Evolutionary conservation across 768 basidiomycete species (phyloP), one percentile per base, ranked within the genome.

Genomic region (Amanita exitialis): DNA sequence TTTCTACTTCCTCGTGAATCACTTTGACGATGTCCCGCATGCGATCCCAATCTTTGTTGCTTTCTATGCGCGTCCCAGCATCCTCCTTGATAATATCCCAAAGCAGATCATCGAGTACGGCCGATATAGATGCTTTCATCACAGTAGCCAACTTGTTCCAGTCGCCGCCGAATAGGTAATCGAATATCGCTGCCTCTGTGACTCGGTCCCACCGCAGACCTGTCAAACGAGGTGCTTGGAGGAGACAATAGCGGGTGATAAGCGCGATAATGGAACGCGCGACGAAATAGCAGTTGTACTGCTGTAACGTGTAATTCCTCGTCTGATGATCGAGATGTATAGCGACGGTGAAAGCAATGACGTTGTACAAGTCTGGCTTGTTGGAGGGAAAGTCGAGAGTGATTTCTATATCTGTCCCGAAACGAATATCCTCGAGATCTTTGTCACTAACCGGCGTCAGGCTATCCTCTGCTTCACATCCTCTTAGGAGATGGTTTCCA

Each of bases 251-350:
- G 5, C 47, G 47, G 23, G 35, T 15, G 12, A 39, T 28, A 12
- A 49, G 47, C 12, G 36, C n/a, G 6, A 39, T 39, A 15, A 49
- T 49, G 21, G 47, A 15, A n/a, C 47, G 47, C 10, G 36, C 47
- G n/a, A 49, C 6, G 23, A 49, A 49, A 21, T 39, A 49, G 16
- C 36, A 49, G 23, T 49, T 49, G 21, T 49, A 49, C 5, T 36
- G 25, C 12, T 49, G 47, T 12, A 39, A 13, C 6, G 47, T 49
- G 21, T 49, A 39, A 5, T n/a, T 21, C 10, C 8, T 15, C 23
- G 34, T n/a, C 25, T 49, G 7, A 6, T 21, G 38, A 39, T 38
- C 47, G 36, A 49, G 4, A 10, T 36, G 20, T 16, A 49, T 20
- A n/a, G 34, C 28, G 2, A 38, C 47, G 47, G 21, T 16, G 36